phyloP scores from a whole-genome alignment of 176 grass and related monocot species.

The Oryza rufipogon region DNA sequence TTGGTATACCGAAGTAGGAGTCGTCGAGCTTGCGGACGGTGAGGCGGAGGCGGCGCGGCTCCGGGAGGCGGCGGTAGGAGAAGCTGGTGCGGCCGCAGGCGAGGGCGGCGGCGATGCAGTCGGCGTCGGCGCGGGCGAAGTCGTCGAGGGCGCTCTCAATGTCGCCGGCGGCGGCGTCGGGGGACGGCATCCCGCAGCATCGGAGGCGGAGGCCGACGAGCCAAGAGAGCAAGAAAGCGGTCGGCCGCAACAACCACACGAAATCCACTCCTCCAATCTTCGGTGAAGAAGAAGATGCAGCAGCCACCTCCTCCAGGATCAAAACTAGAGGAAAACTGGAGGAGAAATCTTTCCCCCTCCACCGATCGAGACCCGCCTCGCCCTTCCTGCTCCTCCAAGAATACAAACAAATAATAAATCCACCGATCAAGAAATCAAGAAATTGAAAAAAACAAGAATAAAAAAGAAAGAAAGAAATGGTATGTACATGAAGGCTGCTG shows the following conservation, averaged over 20 bases:
- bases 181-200: constrained; percentile 36
- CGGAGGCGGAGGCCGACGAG: neutral
- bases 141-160: constrained; percentile 19
- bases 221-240: neutral
- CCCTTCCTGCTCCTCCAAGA: too few relatives aligned
- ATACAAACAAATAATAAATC: too few relatives aligned
- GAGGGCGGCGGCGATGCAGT: constrained; percentile 46
- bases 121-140: constrained; percentile 24
- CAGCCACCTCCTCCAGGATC: neutral
- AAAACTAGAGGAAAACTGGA: neutral
- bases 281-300: neutral
- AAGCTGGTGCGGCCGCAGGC: constrained; percentile 55
- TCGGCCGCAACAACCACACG: neutral
- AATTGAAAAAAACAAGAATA: neutral
- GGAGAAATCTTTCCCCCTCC: too few relatives aligned
- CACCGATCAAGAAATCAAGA: neutral
- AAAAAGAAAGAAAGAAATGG: too few relatives aligned
- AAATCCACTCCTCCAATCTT: neutral
- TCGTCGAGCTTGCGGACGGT: constrained; percentile 82
- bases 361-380: too few relatives aligned
- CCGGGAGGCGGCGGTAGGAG: constrained; percentile 69
- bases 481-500: neutral
- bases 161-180: neutral
- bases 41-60: constrained; percentile 58
- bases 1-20: constrained; percentile 74